phyloP scores from a whole-genome alignment of 2,329 filamentous ascomycete species.

The Botrytis sinoallii region DNA sequence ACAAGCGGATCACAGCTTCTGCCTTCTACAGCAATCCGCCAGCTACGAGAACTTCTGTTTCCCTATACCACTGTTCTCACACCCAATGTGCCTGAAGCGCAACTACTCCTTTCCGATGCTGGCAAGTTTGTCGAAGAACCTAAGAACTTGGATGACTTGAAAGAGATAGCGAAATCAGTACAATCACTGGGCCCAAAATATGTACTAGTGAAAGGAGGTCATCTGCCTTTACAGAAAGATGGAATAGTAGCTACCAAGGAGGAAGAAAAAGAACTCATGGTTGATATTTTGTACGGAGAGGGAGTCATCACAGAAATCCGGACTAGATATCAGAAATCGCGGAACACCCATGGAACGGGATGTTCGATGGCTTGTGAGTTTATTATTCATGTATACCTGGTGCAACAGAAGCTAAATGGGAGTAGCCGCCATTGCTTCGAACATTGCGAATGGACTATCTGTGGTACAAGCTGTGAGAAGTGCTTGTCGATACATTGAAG shows the following conservation, averaged over 20 bases:
- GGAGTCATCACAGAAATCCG: conserved; percentile 60
- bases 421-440: conserved; percentile 68
- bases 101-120: conserved; percentile 57
- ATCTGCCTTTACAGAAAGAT: conserved; percentile 71
- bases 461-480: conserved; percentile 59
- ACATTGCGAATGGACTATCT: conserved; percentile 58
- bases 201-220: conserved; percentile 87
- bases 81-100: conserved; percentile 74
- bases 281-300: conserved; percentile 73
- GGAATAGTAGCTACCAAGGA: conserved; percentile 55
- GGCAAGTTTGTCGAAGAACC: conserved; percentile 46
- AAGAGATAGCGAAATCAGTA: conserved; percentile 63
- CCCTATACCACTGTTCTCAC: conserved; percentile 67
- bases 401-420: conserved; percentile 7
- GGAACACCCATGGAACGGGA: conserved; percentile 90
- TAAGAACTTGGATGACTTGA: conserved; percentile 60
- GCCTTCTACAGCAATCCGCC: conserved; percentile 59
- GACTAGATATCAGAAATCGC: conserved; percentile 67
- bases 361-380: conserved; percentile 83
- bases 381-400: neutral
- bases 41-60: conserved; percentile 58
- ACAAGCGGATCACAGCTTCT: conserved; percentile 73
- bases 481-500: conserved; percentile 70
- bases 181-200: conserved; percentile 69
- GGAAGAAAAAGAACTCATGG: conserved; percentile 61